These are phyloP conservation scores for Odontarrhena argentea DNA, from an alignment of 345 rosid species.

Conservation along the genomic window DNA sequence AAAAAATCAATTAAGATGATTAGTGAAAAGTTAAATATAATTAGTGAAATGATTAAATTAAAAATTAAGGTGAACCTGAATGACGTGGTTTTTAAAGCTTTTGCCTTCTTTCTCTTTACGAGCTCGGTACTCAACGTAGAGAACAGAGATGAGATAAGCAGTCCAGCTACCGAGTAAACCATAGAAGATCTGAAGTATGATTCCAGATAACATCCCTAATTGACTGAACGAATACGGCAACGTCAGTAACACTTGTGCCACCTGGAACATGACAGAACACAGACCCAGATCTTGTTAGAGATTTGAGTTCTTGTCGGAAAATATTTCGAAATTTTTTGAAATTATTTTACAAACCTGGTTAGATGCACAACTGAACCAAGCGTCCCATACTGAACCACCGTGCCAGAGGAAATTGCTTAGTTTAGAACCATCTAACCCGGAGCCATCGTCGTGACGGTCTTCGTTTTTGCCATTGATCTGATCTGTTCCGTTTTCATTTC, in stretches of 20 bases:
- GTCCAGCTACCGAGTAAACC: conserved; percentile 98
- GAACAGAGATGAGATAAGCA: conserved; percentile 96
- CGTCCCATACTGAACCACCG: conserved; percentile 99
- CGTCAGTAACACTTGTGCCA: conserved; percentile 93
- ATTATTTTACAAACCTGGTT: conserved; percentile 59
- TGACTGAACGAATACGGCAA: conserved; percentile 98
- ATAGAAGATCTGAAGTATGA: conserved; percentile 81
- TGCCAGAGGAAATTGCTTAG: conserved; percentile 88
- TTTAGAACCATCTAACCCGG: conserved; percentile 38
- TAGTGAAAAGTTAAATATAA: conserved; percentile 6
- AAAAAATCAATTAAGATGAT: not conserved
- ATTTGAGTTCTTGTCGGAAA: not conserved
- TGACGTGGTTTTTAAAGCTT: conserved; percentile 94
- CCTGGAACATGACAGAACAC: conserved; percentile 43
- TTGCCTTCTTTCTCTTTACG: conserved; percentile 94
- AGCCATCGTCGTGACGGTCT: conserved; percentile 37
- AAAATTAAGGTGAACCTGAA: conserved; percentile 51
- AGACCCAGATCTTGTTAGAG: not conserved
- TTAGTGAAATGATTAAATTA: not conserved
- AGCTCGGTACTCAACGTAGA: conserved; percentile 87
- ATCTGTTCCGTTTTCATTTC: conserved; percentile 52
- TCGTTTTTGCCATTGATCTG: conserved; percentile 40
- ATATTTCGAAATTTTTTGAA: not conserved
- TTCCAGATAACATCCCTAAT: conserved; percentile 90
- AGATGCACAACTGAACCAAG: conserved; percentile 99